phyloP scores from a whole-genome alignment of 2,329 filamentous ascomycete genomes.

The Ceratocystis huliohia region DNA sequence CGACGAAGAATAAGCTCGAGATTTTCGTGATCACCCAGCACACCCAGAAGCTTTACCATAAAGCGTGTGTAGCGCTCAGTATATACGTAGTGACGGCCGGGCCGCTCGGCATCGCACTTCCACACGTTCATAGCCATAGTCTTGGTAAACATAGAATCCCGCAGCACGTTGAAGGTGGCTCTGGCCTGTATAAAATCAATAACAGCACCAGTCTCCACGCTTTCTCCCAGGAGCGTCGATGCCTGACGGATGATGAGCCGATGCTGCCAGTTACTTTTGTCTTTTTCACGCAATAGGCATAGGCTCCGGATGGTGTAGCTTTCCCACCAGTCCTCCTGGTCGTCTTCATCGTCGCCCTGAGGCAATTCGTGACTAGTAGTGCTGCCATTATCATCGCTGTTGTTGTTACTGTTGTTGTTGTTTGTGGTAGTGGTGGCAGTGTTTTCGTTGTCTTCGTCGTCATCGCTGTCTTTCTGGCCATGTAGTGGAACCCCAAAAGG shows the following conservation, averaged over 20 bases:
- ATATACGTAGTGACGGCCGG: slow-evolving; percentile 83
- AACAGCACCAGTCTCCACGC: slow-evolving; percentile 28
- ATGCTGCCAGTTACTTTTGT: slow-evolving; percentile 93
- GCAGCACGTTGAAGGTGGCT: slow-evolving; percentile 66
- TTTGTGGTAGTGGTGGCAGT: too few relatives aligned
- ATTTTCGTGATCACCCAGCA: slow-evolving; percentile 60
- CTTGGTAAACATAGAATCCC: slow-evolving; percentile 68
- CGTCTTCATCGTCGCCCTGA: slow-evolving; percentile 32
- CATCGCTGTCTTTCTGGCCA: slow-evolving; percentile 8
- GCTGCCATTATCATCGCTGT: slow-evolving; percentile 16
- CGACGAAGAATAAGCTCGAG: slow-evolving; percentile 68
- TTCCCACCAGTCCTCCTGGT: slow-evolving; percentile 47
- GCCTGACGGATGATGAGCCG: slow-evolving; percentile 70
- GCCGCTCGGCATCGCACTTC: slow-evolving; percentile 76
- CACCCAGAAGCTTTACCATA: slow-evolving; percentile 60
- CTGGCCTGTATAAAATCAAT: slow-evolving; percentile 49
- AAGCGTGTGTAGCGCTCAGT: slow-evolving; percentile 77
- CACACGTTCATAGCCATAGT: slow-evolving; percentile 91
- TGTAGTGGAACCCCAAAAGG: slow-evolving; percentile 34
- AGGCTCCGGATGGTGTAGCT: slow-evolving; percentile 41
- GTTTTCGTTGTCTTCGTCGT: slow-evolving; percentile 34
- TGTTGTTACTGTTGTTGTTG: slow-evolving; percentile 26
- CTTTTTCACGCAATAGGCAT: slow-evolving; percentile 48
- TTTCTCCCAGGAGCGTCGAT: slow-evolving; percentile 40
- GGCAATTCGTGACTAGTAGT: slow-evolving; percentile 13